Base-by-base conservation (phyloP, 2,329 filamentous ascomycete species). In the Daldinia sp. region DNA sequence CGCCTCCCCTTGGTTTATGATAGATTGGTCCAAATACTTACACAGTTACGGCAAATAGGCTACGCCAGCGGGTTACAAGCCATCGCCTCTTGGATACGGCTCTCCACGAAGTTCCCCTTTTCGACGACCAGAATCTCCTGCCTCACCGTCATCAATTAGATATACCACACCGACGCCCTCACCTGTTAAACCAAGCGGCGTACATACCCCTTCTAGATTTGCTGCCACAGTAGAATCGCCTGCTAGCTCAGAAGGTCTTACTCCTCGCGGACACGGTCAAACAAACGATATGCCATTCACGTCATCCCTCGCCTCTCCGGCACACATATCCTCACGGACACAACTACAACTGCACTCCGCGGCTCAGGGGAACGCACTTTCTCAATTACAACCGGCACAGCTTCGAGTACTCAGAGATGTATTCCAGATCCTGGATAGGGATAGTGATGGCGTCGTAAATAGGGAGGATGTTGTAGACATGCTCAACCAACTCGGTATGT, bases 371-470 rank as follows among this genome's bases (percentile, higher is more conserved):
- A 89, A 86, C 74, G 84, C 89, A 13, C 83, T 94, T 50, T 90
- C 90, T 2, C 91, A 92, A 75, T 82, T 98, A 46, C 92, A 95
- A 41, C 90, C 93, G 2, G 86, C 92, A 2, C 93, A 98, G 74
- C 89, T 98, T 39, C 89, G 94, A 75, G 93, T 93, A 74, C 88
- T 99, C 81, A 89, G 96, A 68, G 95, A 98, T 78, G 93, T 92
- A 0, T 99, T 98, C 80, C 93, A 97, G 79, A 94, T 98, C 66
- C 86, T 99, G 53, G 96, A 98, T 79, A 88, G 93, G 67, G 91
- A 96, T 80, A 94, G 93, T 76, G 93, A 96, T 76, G 94, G 95
- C 18, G 84, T 88, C 57, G 90, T 99, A 68, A 92, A 91, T 72
- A 87, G 92, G 66, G 92, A 95, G 23, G 93, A 97, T 78, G 90